phyloP scores from a whole-genome alignment of 768 basidiomycete genomes.

The Xerocomellus chrysenteron region DNA sequence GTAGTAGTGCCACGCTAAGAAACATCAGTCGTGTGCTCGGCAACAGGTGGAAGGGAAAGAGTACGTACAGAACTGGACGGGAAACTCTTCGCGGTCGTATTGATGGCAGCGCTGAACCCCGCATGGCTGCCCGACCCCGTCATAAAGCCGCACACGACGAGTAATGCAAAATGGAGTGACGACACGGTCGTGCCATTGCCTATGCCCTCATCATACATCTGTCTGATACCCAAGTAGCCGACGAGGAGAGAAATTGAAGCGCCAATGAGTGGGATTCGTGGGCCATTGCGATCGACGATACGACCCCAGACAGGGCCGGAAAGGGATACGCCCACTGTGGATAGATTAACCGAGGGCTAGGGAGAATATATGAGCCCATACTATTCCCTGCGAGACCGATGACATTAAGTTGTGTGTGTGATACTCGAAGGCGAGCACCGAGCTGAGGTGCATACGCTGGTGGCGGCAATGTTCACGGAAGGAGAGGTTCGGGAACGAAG shows the following conservation, averaged over 20 bases:
- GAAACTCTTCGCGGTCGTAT: constrained; percentile 82
- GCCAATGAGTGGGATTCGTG: constrained; percentile 61
- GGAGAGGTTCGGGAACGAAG: background rate
- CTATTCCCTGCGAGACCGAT: constrained; percentile 79
- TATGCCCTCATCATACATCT: constrained; percentile 60
- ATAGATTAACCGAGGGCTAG: background rate
- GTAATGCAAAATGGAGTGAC: constrained; percentile 42
- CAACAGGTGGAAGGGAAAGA: background rate
- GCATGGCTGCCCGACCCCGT: constrained; percentile 79
- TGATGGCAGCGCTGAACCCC: constrained; percentile 66
- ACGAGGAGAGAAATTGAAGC: constrained; percentile 59
- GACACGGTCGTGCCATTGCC: constrained; percentile 40
- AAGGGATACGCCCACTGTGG: constrained; percentile 69
- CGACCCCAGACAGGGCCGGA: constrained; percentile 79
- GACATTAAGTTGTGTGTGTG: constrained; percentile 80
- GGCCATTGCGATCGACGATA: constrained; percentile 73
- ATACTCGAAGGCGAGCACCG: constrained; percentile 68
- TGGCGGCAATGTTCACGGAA: constrained; percentile 21
- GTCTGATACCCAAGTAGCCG: constrained; percentile 75
- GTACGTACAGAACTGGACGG: constrained; percentile 62
- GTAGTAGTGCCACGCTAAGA: constrained; percentile 72
- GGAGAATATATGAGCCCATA: constrained; percentile 34
- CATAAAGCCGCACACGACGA: constrained; percentile 64
- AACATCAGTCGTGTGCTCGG: background rate
- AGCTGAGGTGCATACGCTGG: constrained; percentile 87